These are phyloP conservation scores for Ganoderma leucocontextum DNA, from an alignment of 1,284 basidiomycete species.

Conservation along the genomic window DNA sequence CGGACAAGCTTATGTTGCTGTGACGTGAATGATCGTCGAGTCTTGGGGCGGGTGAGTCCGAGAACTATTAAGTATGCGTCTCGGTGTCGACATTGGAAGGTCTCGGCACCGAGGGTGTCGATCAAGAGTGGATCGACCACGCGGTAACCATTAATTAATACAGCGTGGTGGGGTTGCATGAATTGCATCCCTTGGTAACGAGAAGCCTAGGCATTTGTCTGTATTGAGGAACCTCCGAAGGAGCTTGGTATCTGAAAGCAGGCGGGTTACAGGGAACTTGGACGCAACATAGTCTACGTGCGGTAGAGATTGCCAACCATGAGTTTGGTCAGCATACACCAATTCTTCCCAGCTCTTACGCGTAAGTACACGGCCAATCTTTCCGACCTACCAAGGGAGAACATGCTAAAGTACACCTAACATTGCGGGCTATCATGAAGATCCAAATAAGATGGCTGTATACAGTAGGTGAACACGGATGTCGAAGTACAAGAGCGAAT, in stretches of 20 bases:
- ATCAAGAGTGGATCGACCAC: background rate
- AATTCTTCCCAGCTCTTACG: background rate
- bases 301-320: no score
- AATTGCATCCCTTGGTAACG: background rate
- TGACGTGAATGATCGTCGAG: background rate
- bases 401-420: background rate
- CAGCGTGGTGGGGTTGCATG: no score
- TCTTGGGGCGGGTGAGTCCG: background rate
- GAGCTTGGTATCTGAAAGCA: background rate
- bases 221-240: background rate
- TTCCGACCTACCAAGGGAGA: background rate
- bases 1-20: background rate
- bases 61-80: background rate
- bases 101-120: background rate
- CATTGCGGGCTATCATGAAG: background rate
- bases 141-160: background rate
- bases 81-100: background rate
- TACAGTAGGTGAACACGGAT: background rate
- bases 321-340: no score
- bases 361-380: background rate
- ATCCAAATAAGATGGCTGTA: constrained; percentile 2
- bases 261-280: background rate
- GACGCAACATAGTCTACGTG: background rate
- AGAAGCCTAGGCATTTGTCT: background rate
- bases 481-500: background rate